Evolutionary conservation across 179 eudicot genomes (phyloP), one percentile per base, ranked within the genome.

Genomic region (Spinacia oleracea): DNA sequence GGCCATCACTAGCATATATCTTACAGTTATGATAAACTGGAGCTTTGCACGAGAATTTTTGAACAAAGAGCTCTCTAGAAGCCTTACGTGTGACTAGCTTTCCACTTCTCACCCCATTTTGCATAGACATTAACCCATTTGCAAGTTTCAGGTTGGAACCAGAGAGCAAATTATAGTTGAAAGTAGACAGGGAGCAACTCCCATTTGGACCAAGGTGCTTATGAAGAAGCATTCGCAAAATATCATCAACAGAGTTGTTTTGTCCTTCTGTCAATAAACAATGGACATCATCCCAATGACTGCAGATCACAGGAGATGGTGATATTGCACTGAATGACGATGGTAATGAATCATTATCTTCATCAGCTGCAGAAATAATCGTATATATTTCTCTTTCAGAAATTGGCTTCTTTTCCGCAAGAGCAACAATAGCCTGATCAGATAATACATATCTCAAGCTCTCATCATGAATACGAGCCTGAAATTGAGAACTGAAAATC

Each of bases 391-490:
- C 96, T 70, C 50, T 72, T 82, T 86, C 87, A 38, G 84, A 85
- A 62, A 76, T 63, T 73, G 99, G 94, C 71, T 78, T 69, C 82
- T 86, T 84, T 75, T 85, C 81, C 31, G 91, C 97, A 82, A 96
- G 91, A 68, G 97, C 89, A 79, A 85, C 81, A 73, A 92, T 83
- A 29, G 93, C 98, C 42, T 86, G 90, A 80, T 94, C 99, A 32
- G 99, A 94, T 76, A 96, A 81, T 46, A 94, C 89, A 79, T 83
- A 96, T 88, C 92, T 91, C 87, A 96, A 89, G 89, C 97, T 92
- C 81, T 96, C 99, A 85, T 96, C 99, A 84, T 96, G 99, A 71
- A 94, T 78, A 73, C 98, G 97, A 73, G 99, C 99, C 98, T 94
- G 89, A 77, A 83, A 88, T 83, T 46, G 69, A 65, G 77, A 62